Conservation (phyloP, 164 flowering plant species). For the Paratinospora sagittata region DNA sequence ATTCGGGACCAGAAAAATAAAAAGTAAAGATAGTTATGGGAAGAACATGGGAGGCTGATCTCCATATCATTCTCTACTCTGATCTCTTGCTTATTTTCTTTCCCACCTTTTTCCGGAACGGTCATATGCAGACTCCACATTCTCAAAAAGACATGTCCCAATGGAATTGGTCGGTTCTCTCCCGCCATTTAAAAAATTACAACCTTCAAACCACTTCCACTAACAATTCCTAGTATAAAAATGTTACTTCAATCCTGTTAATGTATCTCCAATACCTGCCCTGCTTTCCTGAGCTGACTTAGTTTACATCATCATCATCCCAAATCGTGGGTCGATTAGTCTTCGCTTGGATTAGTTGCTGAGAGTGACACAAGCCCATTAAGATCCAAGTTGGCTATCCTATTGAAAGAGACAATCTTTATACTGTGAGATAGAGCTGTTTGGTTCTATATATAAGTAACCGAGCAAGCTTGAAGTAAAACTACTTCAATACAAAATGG, state of each 20-base stretch:
- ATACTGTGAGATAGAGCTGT: constrained; percentile 9
- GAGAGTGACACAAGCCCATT: constrained; percentile 18
- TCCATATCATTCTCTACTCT: constrained; percentile 17
- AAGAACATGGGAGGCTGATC: constrained; percentile 36
- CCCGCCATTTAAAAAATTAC: constrained; percentile 18
- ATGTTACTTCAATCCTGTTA: constrained; percentile 19
- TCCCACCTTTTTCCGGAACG: constrained; percentile 23
- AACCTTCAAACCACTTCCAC: constrained; percentile 23
- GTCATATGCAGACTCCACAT: constrained; percentile 42
- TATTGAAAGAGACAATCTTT: constrained; percentile 9
- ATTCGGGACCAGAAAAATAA: constrained; percentile 22
- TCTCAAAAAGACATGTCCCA: constrained; percentile 31
- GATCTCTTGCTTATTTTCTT: constrained; percentile 28
- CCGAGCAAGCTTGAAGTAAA: too few relatives aligned
- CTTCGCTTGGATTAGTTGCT: constrained; percentile 12
- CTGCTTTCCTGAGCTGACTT: constrained; percentile 15
- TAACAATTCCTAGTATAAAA: constrained; percentile 25
- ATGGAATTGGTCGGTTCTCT: constrained; percentile 41
- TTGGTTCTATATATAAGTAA: constrained; percentile 18
- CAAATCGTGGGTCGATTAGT: constrained; percentile 14
- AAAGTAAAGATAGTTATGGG: constrained; percentile 41
- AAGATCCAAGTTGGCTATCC: constrained; percentile 12
- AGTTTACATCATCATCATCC: constrained; percentile 15
- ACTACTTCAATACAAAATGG: constrained; percentile 14
- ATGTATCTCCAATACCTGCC: constrained; percentile 14